These are phyloP conservation scores for Neoarthrinium moseri DNA, from an alignment of 2,329 filamentous ascomycete genomes.

Conservation along the genomic window DNA sequence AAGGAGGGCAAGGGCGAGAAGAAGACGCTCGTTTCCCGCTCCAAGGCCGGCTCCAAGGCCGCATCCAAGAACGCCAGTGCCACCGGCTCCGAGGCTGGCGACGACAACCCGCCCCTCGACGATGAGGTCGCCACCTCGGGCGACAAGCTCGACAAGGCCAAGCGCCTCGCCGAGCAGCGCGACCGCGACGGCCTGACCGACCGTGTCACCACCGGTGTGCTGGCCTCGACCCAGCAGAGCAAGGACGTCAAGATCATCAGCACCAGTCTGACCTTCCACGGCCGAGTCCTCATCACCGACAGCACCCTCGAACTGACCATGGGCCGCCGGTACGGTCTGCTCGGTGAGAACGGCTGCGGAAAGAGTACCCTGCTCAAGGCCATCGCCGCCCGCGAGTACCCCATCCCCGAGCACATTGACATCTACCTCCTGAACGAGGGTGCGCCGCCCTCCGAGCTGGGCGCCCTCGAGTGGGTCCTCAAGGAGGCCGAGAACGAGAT, in stretches of 20 bases:
- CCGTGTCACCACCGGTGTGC: slow-evolving; percentile 95
- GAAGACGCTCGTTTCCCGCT: slow-evolving; percentile 69
- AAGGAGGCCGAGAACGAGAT: slow-evolving; percentile 87
- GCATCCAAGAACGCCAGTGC: slow-evolving; percentile 60
- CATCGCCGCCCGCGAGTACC: slow-evolving; percentile 90
- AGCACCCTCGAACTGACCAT: slow-evolving; percentile 90
- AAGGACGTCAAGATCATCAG: slow-evolving; percentile 98
- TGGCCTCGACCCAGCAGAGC: slow-evolving; percentile 79
- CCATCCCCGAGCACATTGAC: slow-evolving; percentile 93
- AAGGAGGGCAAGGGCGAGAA: slow-evolving; percentile 73
- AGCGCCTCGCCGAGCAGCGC: slow-evolving; percentile 87
- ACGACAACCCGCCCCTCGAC: slow-evolving; percentile 63
- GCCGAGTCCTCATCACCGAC: slow-evolving; percentile 92
- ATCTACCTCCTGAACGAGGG: slow-evolving; percentile 98
- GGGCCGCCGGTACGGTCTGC: slow-evolving; percentile 86
- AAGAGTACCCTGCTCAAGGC: slow-evolving; percentile 98
- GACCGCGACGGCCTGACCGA: slow-evolving; percentile 96
- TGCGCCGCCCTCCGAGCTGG: slow-evolving; percentile 82
- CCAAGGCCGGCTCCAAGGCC: slow-evolving; percentile 68
- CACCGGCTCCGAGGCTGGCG: slow-evolving; percentile 67
- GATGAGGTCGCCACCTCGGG: slow-evolving; percentile 69
- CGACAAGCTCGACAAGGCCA: slow-evolving; percentile 76
- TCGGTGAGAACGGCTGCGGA: slow-evolving; percentile 98
- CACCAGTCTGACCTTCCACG: slow-evolving; percentile 93
- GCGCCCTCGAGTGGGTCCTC: slow-evolving; percentile 96